Evolutionary conservation across 176 grass and related monocot species (phyloP), one percentile per base, ranked within the genome.

Genomic region (Poa pratensis): DNA sequence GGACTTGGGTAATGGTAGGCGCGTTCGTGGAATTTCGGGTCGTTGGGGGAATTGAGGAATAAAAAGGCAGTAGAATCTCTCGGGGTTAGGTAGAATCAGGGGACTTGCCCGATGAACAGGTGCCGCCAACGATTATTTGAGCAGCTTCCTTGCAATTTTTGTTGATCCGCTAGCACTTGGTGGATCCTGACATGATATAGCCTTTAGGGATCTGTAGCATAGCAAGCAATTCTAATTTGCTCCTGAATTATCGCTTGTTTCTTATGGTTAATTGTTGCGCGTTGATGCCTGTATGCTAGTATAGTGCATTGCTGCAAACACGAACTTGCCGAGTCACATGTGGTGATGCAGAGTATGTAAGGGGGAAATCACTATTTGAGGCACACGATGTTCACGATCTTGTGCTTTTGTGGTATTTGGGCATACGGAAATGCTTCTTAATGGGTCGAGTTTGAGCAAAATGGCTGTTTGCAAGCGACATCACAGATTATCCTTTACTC

Each of bases 1-100:
- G n/a, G n/a, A n/a, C n/a, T n/a, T 74, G 73, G 15, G 61, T 28
- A n/a, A 9, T 26, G 51, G 51, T 30, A 51, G 79, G 24, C 87
- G 40, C 62, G 62, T 51, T 46, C 32, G 52, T 54, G 62, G 78
- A 77, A 88, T 84, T 6, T 53, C 43, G 0, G 28, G 17, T 51
- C 19, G 73, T 9, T n/a, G n/a, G 18, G 37, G 48, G 52, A 58
- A 39, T 80, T 50, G n/a, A n/a, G n/a, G n/a, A n/a, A n/a, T n/a
- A n/a, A n/a, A n/a, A n/a, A n/a, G n/a, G n/a, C n/a, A n/a, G n/a
- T n/a, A n/a, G n/a, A n/a, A 37, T 37, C 35, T 37, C 35, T 37
- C 35, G 35, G 35, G 35, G 3, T 37, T 37, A 3, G 35, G 35
- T 37, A 4, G 35, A 37, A 4, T 37, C 35, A 3, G 35, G 35